Conservation (phyloP, 768 basidiomycete species). For the Favolaschia claudopus region DNA sequence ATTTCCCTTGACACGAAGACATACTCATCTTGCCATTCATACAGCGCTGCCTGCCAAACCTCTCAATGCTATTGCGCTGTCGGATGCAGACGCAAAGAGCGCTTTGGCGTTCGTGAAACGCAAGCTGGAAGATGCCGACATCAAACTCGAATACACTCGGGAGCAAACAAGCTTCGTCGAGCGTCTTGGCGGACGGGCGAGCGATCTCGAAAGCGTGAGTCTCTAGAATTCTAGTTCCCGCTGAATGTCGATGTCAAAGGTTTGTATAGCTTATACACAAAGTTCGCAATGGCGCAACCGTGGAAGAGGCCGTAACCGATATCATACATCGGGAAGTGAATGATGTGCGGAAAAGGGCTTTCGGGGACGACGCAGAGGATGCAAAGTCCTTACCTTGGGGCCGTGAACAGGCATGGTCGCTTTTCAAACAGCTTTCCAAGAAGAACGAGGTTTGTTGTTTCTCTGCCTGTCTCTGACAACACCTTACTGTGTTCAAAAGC, state of each 20-base stretch:
- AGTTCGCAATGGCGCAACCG: slow-evolving; percentile 72
- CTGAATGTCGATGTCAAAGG: background rate
- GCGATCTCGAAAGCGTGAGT: slow-evolving; percentile 85
- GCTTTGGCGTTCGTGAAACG: slow-evolving; percentile 83
- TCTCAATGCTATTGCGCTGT: slow-evolving; percentile 76
- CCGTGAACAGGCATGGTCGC: slow-evolving; percentile 85
- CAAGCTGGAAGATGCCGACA: slow-evolving; percentile 69
- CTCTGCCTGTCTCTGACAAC: slow-evolving; percentile 6
- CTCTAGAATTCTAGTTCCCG: background rate
- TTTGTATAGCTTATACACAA: slow-evolving; percentile 79
- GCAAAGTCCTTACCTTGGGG: slow-evolving; percentile 86
- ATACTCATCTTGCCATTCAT: background rate
- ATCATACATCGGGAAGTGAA: slow-evolving; percentile 81
- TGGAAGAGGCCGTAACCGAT: slow-evolving; percentile 89
- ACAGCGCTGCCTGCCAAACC: slow-evolving; percentile 87
- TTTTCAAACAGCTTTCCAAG: slow-evolving; percentile 77
- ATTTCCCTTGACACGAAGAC: background rate
- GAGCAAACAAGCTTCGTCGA: slow-evolving; percentile 68
- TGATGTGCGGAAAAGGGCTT: slow-evolving; percentile 89
- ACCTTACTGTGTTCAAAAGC: slow-evolving; percentile 44
- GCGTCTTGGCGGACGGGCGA: slow-evolving; percentile 88
- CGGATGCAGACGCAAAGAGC: slow-evolving; percentile 86
- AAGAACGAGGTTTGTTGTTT: slow-evolving; percentile 63
- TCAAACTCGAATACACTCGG: slow-evolving; percentile 60
- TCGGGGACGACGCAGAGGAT: slow-evolving; percentile 92